Evolutionary conservation across 2,329 filamentous ascomycete genomes (phyloP).

Genomic region (Fusarium avenaceum): DNA sequence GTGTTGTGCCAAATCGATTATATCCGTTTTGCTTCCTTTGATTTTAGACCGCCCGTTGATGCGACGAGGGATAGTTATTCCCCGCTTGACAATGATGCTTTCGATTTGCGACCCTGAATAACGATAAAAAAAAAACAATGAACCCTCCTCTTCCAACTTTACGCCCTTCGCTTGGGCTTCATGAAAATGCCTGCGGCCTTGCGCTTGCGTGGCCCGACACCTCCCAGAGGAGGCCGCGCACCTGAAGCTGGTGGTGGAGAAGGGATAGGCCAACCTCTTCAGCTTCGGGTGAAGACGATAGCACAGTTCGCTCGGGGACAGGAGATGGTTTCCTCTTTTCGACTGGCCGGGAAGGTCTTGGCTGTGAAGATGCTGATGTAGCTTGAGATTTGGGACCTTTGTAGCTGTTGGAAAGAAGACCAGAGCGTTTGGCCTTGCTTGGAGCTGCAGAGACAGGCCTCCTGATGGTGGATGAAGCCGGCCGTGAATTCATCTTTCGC

Average conservation of each 20-base stretch:
- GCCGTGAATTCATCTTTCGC: slow-evolving; percentile 21
- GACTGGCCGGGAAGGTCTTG: slow-evolving; percentile 16
- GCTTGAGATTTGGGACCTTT: slow-evolving; percentile 42
- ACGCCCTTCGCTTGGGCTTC: slow-evolving; percentile 57
- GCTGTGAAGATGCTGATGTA: slow-evolving; percentile 22
- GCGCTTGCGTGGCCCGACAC: slow-evolving; percentile 55
- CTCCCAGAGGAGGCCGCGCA: slow-evolving; percentile 15
- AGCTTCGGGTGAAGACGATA: slow-evolving; percentile 40
- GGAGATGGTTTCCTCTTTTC: slow-evolving; percentile 29
- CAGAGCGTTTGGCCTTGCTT: slow-evolving; percentile 35
- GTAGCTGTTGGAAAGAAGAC: slow-evolving; percentile 49
- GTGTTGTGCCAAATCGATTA: slow-evolving; percentile 6
- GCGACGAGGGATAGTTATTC: background rate
- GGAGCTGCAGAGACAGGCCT: slow-evolving; percentile 18
- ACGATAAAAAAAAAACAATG: background rate
- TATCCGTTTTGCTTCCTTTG: slow-evolving; percentile 7
- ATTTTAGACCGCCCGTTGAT: slow-evolving; percentile 10
- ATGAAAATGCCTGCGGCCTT: slow-evolving; percentile 66
- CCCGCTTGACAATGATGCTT: slow-evolving; percentile 4
- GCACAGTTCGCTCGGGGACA: slow-evolving; percentile 33
- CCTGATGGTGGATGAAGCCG: slow-evolving; percentile 43
- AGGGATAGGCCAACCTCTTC: slow-evolving; percentile 35
- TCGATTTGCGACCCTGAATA: background rate
- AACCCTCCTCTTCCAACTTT: background rate
- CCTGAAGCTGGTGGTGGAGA: slow-evolving; percentile 36